Conservation (phyloP, 306 rosid genomes). For the Corylus heterophylla region DNA sequence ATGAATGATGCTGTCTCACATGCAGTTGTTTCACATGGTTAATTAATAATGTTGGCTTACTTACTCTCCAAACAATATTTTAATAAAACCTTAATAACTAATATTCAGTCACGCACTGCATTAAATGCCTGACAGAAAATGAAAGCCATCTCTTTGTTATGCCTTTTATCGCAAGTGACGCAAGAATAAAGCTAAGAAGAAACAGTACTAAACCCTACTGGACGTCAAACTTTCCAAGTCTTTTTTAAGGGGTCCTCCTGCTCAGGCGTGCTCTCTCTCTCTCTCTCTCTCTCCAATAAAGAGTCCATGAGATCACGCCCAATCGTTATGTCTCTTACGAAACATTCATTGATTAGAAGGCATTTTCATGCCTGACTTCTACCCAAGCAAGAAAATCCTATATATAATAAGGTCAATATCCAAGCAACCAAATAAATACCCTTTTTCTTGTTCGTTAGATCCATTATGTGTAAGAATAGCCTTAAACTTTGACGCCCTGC, state of each 20-base stretch:
- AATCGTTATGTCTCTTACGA: constrained; percentile 56
- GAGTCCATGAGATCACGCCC: constrained; percentile 59
- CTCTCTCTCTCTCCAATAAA: constrained; percentile 18
- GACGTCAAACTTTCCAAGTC: constrained; percentile 12
- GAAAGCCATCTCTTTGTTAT: not conserved
- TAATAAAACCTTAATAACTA: constrained; percentile 20
- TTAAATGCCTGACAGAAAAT: constrained; percentile 10
- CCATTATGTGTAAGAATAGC: not conserved
- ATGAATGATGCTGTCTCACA: too few species aligned
- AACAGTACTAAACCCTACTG: not conserved
- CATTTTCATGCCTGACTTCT: constrained; percentile 48
- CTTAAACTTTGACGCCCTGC: constrained; percentile 9
- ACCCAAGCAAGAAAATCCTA: constrained; percentile 41
- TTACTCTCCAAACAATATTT: constrained; percentile 20
- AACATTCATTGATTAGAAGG: constrained; percentile 53
- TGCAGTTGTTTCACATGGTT: not conserved
- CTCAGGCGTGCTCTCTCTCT: constrained; percentile 33
- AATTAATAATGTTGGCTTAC: constrained; percentile 5
- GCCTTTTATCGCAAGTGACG: constrained; percentile 16
- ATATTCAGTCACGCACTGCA: constrained; percentile 10
- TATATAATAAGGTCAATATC: constrained; percentile 14
- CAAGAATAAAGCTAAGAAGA: constrained; percentile 12
- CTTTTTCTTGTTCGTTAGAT: too few species aligned
- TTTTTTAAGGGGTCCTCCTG: constrained; percentile 7
- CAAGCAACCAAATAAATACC: constrained; percentile 16